Percentiles rank a stretch among this genome's conserved stretches.
Conservation (phyloP, 352 stramenopile genomes). For the Globisporangium spiculum region DNA sequence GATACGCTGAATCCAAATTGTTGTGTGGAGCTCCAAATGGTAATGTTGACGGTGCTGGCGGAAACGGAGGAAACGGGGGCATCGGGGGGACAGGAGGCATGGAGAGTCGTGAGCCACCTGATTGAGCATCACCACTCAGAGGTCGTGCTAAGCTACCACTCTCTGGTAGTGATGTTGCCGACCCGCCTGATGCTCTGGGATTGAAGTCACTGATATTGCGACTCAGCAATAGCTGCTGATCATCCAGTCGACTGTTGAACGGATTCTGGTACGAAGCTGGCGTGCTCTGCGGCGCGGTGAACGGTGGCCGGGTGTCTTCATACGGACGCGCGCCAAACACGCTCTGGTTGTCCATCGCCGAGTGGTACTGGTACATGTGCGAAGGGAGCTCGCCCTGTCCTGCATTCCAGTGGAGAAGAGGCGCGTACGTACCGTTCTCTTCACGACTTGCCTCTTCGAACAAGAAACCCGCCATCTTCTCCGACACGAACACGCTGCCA, state of each 20-base stretch:
- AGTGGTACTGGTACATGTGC: slow-evolving; percentile 20
- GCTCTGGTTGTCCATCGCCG: slow-evolving; percentile 10
- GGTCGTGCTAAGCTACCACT: not conserved
- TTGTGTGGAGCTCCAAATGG: slow-evolving; percentile 2
- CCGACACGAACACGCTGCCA: slow-evolving; percentile 43
- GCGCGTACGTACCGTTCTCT: slow-evolving; percentile 20
- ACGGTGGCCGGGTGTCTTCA: not conserved
- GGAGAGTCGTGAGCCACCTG: not conserved
- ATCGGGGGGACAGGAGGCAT: slow-evolving; percentile 14
- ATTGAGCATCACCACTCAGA: not conserved
- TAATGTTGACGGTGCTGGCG: not conserved
- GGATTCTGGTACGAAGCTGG: not conserved
- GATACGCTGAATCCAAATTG: slow-evolving; percentile 20
- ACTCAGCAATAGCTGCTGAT: not conserved
- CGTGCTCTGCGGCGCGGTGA: slow-evolving; percentile 7
- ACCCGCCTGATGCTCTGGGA: not conserved
- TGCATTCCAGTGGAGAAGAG: slow-evolving; percentile 22
- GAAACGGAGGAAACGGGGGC: slow-evolving; percentile 9
- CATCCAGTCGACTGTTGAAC: not conserved
- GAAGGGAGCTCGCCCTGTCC: slow-evolving; percentile 16
- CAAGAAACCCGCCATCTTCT: slow-evolving; percentile 37
- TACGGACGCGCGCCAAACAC: slow-evolving; percentile 9
- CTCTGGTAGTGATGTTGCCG: not conserved
- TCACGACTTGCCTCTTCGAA: slow-evolving; percentile 28
- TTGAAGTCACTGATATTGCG: slow-evolving; percentile 3